Evolutionary conservation across 2,329 filamentous ascomycete genomes (phyloP).

Genomic region (Aulographum hederae): DNA sequence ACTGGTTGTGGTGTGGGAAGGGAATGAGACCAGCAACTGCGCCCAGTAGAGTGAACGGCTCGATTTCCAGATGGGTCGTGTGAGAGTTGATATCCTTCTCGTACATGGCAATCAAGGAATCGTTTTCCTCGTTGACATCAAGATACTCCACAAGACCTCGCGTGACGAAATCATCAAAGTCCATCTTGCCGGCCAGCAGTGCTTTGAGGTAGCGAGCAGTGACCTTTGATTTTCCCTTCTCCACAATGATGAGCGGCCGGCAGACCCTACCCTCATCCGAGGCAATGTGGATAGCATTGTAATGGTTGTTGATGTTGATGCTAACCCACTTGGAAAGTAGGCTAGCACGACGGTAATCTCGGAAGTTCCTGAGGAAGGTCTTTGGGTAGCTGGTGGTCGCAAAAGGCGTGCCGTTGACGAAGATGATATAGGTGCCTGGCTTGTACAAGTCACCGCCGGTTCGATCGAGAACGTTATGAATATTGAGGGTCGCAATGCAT

Average conservation of each 20-base stretch:
- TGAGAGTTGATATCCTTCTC: slow-evolving; percentile 66
- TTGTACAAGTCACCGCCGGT: slow-evolving; percentile 76
- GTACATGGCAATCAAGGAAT: slow-evolving; percentile 79
- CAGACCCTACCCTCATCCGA: slow-evolving; percentile 96
- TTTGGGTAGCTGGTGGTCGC: slow-evolving; percentile 77
- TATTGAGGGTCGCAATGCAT: slow-evolving; percentile 71
- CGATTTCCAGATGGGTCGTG: slow-evolving; percentile 91
- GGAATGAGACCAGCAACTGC: slow-evolving; percentile 93
- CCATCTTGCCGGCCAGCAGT: slow-evolving; percentile 64
- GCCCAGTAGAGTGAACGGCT: slow-evolving; percentile 90
- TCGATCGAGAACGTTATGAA: slow-evolving; percentile 63
- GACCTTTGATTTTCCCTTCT: slow-evolving; percentile 69
- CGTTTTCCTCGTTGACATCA: slow-evolving; percentile 96
- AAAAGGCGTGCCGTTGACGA: slow-evolving; percentile 88
- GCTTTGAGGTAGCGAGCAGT: slow-evolving; percentile 61
- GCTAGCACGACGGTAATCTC: slow-evolving; percentile 71
- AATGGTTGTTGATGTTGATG: slow-evolving; percentile 88
- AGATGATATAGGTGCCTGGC: slow-evolving; percentile 71
- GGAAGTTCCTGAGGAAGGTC: slow-evolving; percentile 67
- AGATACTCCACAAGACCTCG: slow-evolving; percentile 88
- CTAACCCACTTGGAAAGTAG: slow-evolving; percentile 93
- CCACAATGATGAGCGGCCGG: slow-evolving; percentile 86
- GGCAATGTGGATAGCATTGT: slow-evolving; percentile 81
- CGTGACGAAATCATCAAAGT: slow-evolving; percentile 86
- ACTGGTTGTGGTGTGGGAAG: slow-evolving; percentile 98